Base-by-base conservation (phyloP, 164 flowering plant genomes). In the Pachysandra terminalis region DNA sequence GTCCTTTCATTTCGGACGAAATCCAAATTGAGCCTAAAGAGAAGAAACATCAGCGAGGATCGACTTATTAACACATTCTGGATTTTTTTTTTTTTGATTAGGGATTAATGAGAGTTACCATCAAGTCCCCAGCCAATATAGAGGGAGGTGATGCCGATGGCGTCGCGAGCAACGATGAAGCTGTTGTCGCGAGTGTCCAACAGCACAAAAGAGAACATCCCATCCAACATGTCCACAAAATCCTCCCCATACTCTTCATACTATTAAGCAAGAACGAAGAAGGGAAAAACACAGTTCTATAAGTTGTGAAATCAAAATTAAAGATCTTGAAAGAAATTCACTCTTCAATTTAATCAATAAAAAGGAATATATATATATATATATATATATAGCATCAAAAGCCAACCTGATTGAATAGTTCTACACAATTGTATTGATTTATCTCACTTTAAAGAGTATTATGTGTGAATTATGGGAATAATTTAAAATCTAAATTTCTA, bases 111-210 rank as follows among this genome's bases (percentile, higher is more conserved):
- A 66, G n/a, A 56, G 3, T 61, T 82, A 91, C 98, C 98, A 78
- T 95, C 98, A 40, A 86, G 87, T 59, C 94, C 97, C 98, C 98
- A 95, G 12, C 98, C 98, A 25, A 95, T 84, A 56, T 95, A 95
- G 27, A 95, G 93, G 58, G 98, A 84, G 25, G 98, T 95, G 73
- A 95, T 82, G 27, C 97, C 98, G 57, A 95, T 83, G 12, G 97
- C 97, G 78, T 95, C 97, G 3, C 97, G 87, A 15, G 98, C 98
- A 56, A 74, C 97, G 52, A 95, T 75, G 82, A 84, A 92, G 77
- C 91, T 90, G 80, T 89, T 89, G 77, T 92, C 97, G 0, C 97
- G 86, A 7, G 96, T 90, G 71, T 95, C 96, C 78, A 89, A 67
- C 68, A 95, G 76, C 57, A 95, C 98, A 59, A 95, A 95, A 0